phyloP scores from a whole-genome alignment of 2,329 filamentous ascomycete species.

The Ciborinia camelliae region DNA sequence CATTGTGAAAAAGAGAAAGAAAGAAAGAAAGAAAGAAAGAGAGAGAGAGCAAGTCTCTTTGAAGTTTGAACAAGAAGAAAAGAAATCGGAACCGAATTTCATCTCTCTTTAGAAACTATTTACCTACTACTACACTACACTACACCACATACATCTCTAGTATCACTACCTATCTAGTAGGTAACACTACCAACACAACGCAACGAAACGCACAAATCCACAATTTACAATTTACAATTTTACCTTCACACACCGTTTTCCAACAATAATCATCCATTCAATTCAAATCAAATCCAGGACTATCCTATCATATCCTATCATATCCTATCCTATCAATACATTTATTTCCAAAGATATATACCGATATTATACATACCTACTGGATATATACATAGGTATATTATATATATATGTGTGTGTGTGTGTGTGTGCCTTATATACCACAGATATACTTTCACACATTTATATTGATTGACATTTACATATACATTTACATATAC shows the following conservation, averaged over 20 bases:
- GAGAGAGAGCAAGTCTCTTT: constrained; percentile 6
- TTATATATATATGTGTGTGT: too few species aligned
- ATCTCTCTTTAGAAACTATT: background rate
- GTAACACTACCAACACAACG: background rate
- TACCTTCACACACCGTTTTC: background rate
- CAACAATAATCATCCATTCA: too few species aligned
- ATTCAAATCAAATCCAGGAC: too few species aligned
- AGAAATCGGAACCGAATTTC: constrained; percentile 5
- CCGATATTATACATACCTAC: too few species aligned
- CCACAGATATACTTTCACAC: too few species aligned
- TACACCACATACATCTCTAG: background rate
- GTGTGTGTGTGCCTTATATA: too few species aligned
- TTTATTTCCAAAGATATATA: background rate
- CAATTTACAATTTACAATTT: background rate
- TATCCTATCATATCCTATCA: too few species aligned
- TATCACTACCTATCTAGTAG: background rate
- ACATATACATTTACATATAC: background rate
- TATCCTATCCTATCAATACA: background rate
- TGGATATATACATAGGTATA: too few species aligned
- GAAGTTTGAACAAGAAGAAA: background rate
- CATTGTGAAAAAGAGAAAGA: background rate
- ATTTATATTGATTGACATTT: too few species aligned
- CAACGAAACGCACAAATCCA: background rate
- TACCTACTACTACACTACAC: background rate
- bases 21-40: background rate